These are phyloP conservation scores for Aphanocladium album DNA, from an alignment of 2,329 filamentous ascomycete species.

Conservation along the genomic window DNA sequence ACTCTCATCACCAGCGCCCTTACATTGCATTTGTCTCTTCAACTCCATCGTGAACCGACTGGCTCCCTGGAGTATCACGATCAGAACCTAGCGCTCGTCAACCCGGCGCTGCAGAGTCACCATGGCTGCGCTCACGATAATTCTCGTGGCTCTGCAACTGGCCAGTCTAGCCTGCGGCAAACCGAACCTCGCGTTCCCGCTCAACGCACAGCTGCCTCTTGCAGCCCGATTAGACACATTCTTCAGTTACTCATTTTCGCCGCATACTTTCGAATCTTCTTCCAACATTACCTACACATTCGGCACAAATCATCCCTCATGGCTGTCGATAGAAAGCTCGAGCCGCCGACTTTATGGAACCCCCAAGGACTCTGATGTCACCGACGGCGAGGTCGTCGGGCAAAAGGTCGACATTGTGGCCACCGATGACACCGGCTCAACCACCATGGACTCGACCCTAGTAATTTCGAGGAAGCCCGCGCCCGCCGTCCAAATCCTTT, in stretches of 20 bases:
- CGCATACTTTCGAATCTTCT: conserved; percentile 65
- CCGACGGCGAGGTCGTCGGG: conserved; percentile 49
- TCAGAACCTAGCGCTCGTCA: conserved; percentile 17
- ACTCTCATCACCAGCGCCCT: conserved; percentile 14
- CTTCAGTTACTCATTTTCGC: conserved; percentile 68
- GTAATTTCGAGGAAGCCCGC: conserved; percentile 58
- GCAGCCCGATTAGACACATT: conserved; percentile 64
- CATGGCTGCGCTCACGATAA: conserved; percentile 27
- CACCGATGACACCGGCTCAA: conserved; percentile 59
- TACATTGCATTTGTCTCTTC: conserved; percentile 12
- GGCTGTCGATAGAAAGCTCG: conserved; percentile 66
- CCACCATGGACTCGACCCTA: conserved; percentile 61
- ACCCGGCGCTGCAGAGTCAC: conserved; percentile 15
- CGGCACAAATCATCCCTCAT: conserved; percentile 56
- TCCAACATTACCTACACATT: conserved; percentile 65
- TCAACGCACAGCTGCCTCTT: conserved; percentile 80
- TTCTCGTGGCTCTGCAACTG: conserved; percentile 22
- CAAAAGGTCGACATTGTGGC: conserved; percentile 63
- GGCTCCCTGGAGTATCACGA: conserved; percentile 16
- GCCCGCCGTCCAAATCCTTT: conserved; percentile 50
- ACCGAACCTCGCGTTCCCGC: conserved; percentile 57
- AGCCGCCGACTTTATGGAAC: conserved; percentile 66
- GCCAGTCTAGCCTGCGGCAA: conserved; percentile 24
- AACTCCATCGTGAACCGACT: conserved; percentile 15
- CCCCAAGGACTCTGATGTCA: conserved; percentile 50